phyloP scores from a whole-genome alignment of 2,329 filamentous ascomycete genomes.

The Scopulariopsis brevicaulis region DNA sequence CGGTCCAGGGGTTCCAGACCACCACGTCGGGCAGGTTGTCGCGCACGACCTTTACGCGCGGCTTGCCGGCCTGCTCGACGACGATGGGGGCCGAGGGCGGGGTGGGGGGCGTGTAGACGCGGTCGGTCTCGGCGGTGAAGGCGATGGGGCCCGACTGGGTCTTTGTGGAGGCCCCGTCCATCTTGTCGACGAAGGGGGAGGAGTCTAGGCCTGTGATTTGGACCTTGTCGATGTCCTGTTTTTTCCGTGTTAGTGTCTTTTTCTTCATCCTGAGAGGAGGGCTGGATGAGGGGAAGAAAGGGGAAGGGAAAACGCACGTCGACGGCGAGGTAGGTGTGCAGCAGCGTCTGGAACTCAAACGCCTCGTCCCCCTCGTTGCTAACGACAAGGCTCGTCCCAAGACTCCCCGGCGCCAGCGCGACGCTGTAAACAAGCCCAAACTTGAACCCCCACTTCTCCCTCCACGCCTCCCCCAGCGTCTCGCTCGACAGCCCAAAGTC shows the following conservation, averaged over 20 bases:
- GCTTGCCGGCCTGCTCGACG: constrained; percentile 51
- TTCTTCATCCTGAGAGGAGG: neutral
- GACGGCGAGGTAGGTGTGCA: constrained; percentile 84
- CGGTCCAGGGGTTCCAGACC: constrained; percentile 94
- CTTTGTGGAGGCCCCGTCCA: constrained; percentile 51
- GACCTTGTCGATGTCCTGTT: constrained; percentile 67
- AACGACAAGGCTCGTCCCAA: constrained; percentile 76
- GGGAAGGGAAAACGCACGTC: constrained; percentile 41
- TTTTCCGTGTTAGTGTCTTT: neutral
- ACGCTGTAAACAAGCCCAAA: constrained; percentile 93
- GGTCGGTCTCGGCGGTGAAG: constrained; percentile 73
- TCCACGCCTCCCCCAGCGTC: constrained; percentile 57
- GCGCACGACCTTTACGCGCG: constrained; percentile 62
- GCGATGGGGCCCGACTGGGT: constrained; percentile 53
- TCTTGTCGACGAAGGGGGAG: constrained; percentile 75
- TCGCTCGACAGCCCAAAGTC: constrained; percentile 82
- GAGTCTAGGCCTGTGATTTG: constrained; percentile 65
- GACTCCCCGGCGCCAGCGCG: constrained; percentile 60
- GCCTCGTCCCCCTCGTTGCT: constrained; percentile 74
- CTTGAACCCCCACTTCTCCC: constrained; percentile 69
- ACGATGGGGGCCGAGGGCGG: constrained; percentile 46
- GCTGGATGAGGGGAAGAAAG: neutral
- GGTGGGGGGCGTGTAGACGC: constrained; percentile 66
- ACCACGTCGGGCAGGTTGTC: constrained; percentile 83
- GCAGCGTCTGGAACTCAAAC: constrained; percentile 83